Evolutionary conservation across 1,139 yeast species (phyloP).

Genomic region (Taphrina communis): DNA sequence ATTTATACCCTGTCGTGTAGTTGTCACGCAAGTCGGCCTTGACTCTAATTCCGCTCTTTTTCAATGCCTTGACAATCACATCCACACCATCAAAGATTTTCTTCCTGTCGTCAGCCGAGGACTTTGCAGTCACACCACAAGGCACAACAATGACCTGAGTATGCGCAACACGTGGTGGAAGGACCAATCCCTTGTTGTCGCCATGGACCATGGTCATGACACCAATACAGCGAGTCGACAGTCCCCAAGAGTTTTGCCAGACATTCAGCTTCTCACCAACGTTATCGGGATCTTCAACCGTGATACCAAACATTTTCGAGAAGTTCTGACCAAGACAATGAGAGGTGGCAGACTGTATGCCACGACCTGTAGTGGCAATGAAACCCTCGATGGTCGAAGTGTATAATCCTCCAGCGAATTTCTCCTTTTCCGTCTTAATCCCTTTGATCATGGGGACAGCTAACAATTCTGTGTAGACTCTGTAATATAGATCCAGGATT

Average conservation of each 20-base stretch:
- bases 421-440: constrained; percentile 93
- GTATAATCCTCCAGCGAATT: constrained; percentile 96
- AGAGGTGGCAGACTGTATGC: constrained; percentile 98
- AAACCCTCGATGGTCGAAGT: constrained; percentile 97
- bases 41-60: constrained; percentile 66
- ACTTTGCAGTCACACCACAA: constrained; percentile 89
- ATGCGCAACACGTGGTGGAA: constrained; percentile 97
- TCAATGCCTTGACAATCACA: constrained; percentile 65
- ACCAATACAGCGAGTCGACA: constrained; percentile 97
- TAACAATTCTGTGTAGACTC: constrained; percentile 83
- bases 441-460: constrained; percentile 99
- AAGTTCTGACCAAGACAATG: constrained; percentile 98
- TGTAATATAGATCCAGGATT: constrained; percentile 84
- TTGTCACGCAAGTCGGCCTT: constrained; percentile 87
- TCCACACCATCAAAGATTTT: constrained; percentile 73
- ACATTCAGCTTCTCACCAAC: constrained; percentile 66
- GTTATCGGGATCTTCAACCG: constrained; percentile 86
- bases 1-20: constrained; percentile 99
- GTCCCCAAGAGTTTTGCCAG: constrained; percentile 99
- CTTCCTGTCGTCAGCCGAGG: constrained; percentile 74
- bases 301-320: constrained; percentile 95
- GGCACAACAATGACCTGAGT: constrained; percentile 91
- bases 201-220: constrained; percentile 99
- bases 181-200: constrained; percentile 95
- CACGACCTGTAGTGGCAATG: constrained; percentile 98